Conservation (phyloP, 148 eudicot species). For the Rhododendron kiyosumense region DNA sequence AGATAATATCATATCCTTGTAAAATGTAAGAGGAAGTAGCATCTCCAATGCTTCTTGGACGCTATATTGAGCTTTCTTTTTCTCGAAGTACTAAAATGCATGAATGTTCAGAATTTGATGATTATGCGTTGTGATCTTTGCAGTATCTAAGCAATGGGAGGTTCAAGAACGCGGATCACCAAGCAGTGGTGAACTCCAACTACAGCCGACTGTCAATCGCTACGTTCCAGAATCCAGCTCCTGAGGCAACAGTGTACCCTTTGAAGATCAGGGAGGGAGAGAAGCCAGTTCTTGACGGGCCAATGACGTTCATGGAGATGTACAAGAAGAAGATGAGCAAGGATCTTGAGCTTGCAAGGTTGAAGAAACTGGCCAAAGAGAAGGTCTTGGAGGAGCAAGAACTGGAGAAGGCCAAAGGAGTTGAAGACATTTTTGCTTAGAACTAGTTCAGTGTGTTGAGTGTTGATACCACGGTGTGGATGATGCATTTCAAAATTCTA, state of each 20-base stretch:
- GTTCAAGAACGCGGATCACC: constrained; percentile 96
- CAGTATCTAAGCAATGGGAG: constrained; percentile 93
- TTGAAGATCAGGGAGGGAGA: constrained; percentile 74
- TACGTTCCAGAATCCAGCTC: constrained; percentile 89
- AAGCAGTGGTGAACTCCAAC: constrained; percentile 86
- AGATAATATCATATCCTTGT: neutral
- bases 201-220: constrained; percentile 73
- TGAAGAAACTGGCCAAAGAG: constrained; percentile 33
- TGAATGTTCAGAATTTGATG: neutral
- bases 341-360: constrained; percentile 24
- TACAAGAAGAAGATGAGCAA: constrained; percentile 54
- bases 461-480: neutral
- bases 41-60: neutral
- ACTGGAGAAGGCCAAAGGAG: constrained; percentile 6
- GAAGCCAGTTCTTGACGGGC: constrained; percentile 60
- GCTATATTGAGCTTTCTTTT: neutral
- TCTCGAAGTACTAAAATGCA: neutral
- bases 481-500: neutral
- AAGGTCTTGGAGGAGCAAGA: constrained; percentile 23
- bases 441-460: neutral
- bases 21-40: neutral
- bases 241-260: constrained; percentile 73
- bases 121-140: neutral
- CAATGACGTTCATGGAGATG: constrained; percentile 76
- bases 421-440: constrained; percentile 26